These are phyloP conservation scores for Moelleriella libera DNA, from an alignment of 2,329 filamentous ascomycete species.

Conservation along the genomic window DNA sequence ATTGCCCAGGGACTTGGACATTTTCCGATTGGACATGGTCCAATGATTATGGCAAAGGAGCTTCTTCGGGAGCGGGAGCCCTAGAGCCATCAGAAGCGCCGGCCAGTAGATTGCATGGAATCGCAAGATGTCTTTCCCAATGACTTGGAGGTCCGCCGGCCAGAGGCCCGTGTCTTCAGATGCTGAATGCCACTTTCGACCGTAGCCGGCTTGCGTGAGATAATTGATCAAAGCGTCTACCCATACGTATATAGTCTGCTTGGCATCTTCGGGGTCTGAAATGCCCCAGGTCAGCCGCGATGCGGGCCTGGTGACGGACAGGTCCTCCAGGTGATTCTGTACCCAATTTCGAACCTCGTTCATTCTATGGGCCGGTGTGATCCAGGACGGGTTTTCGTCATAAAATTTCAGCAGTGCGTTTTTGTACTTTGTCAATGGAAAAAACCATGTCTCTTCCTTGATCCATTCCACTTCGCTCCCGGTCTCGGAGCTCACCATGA, in stretches of 20 bases:
- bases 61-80: conserved; percentile 62
- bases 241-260: conserved; percentile 96
- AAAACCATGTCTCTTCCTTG: conserved; percentile 89
- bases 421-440: conserved; percentile 70
- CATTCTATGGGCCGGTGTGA: conserved; percentile 60
- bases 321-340: conserved; percentile 61
- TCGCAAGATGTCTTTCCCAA: conserved; percentile 91
- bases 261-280: conserved; percentile 66
- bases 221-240: conserved; percentile 94
- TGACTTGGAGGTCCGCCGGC: conserved; percentile 84
- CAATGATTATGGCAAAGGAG: conserved; percentile 89
- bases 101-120: conserved; percentile 99
- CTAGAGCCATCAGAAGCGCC: conserved; percentile 80
- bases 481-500: conserved; percentile 73
- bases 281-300: conserved; percentile 79
- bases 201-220: conserved; percentile 71
- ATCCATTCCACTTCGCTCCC: conserved; percentile 92
- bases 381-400: conserved; percentile 59
- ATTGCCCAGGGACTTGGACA: conserved; percentile 93
- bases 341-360: conserved; percentile 70
- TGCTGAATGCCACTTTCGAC: conserved; percentile 45
- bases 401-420: conserved; percentile 74
- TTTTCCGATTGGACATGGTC: conserved; percentile 84
- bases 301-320: conserved; percentile 75
- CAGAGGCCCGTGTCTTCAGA: conserved; percentile 52